Conservation (phyloP, 495 filamentous ascomycete species). For the Hypoxylon lenormandii region DNA sequence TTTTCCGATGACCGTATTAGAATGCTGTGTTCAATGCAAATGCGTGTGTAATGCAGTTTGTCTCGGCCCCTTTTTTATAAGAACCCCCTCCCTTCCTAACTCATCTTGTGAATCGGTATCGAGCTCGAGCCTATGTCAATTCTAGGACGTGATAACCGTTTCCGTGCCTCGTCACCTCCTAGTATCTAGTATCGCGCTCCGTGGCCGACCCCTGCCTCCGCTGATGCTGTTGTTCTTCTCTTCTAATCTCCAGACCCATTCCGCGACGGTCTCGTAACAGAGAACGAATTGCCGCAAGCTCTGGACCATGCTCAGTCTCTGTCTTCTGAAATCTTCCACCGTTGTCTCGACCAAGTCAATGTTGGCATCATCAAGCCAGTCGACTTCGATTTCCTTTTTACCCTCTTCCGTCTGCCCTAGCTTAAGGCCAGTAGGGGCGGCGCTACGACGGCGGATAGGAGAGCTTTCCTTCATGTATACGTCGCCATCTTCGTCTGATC, state of each 20-base stretch:
- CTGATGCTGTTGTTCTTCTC: conserved; percentile 54
- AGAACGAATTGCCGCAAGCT: conserved; percentile 93
- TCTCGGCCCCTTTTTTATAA: conserved; percentile 15
- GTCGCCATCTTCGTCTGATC: conserved; percentile 58
- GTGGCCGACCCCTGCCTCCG: conserved; percentile 52
- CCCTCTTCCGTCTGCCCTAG: not conserved
- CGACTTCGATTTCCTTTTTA: conserved; percentile 51
- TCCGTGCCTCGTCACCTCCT: conserved; percentile 27
- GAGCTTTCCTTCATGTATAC: conserved; percentile 53
- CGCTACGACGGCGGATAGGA: conserved; percentile 18
- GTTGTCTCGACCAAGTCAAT: conserved; percentile 84
- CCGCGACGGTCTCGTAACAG: conserved; percentile 93
- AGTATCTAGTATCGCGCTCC: conserved; percentile 48
- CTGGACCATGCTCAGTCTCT: conserved; percentile 96
- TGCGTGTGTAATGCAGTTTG: conserved; percentile 41
- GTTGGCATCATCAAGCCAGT: conserved; percentile 64
- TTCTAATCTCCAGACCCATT: conserved; percentile 75
- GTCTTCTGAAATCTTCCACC: conserved; percentile 87
- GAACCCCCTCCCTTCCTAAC: not conserved
- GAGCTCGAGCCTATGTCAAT: not conserved
- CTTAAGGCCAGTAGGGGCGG: conserved; percentile 2
- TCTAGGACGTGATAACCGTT: not conserved
- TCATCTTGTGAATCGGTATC: conserved; percentile 5
- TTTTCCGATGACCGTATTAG: conserved; percentile 29
- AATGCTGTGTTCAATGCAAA: conserved; percentile 43